phyloP scores from a whole-genome alignment of 768 basidiomycete genomes.

The Saitozyma podzolica region DNA sequence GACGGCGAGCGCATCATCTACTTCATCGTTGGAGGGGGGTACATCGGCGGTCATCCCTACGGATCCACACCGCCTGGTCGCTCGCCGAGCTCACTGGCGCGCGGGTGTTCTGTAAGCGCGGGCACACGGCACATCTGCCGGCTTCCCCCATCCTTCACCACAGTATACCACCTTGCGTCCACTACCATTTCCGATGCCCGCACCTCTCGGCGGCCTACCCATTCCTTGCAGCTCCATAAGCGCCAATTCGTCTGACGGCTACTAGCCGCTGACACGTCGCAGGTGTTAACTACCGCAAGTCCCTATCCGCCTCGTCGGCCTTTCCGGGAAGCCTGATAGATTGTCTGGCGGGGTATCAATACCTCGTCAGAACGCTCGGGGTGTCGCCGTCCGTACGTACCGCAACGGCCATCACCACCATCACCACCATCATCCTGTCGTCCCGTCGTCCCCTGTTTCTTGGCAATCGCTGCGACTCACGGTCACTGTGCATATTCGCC shows the following conservation, averaged over 20 bases:
- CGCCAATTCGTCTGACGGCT: too few relatives aligned
- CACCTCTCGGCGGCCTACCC: too few relatives aligned
- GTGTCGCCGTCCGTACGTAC: background rate
- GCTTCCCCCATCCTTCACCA: too few relatives aligned
- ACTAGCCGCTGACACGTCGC: background rate
- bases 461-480: too few relatives aligned
- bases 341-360: constrained; percentile 1
- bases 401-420: too few relatives aligned
- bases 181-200: too few relatives aligned
- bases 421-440: too few relatives aligned
- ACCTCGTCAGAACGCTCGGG: background rate
- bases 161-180: too few relatives aligned
- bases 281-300: background rate
- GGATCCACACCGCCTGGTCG: constrained; percentile 1
- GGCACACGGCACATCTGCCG: background rate
- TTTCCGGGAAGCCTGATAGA: background rate
- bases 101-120: background rate
- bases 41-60: background rate
- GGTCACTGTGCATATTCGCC: too few relatives aligned
- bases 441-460: too few relatives aligned
- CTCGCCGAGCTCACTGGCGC: background rate
- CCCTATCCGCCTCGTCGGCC: background rate
- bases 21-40: background rate
- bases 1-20: background rate
- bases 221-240: too few relatives aligned